phyloP scores from a whole-genome alignment of 225 moss, liverwort and hornwort genomes.

The Ulota crispa region DNA sequence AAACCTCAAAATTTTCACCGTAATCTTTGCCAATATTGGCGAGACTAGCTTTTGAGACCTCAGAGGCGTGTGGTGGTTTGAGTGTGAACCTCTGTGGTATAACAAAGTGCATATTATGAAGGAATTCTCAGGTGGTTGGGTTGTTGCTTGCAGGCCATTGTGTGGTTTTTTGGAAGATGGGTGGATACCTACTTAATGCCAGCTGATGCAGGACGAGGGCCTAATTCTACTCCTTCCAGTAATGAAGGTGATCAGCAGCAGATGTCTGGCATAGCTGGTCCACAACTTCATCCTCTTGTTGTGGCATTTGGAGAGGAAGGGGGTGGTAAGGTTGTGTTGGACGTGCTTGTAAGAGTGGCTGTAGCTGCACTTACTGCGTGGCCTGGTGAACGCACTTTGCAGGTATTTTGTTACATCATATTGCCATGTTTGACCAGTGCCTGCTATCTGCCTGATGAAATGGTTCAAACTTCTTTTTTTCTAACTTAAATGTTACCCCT shows the following conservation, averaged over 20 bases:
- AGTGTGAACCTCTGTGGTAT: neutral
- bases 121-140: slow-evolving; percentile 31
- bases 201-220: slow-evolving; percentile 98
- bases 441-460: slow-evolving; percentile 5
- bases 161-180: slow-evolving; percentile 99
- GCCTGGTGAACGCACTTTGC: slow-evolving; percentile 96
- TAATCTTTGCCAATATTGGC: slow-evolving; percentile 1
- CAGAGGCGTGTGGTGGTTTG: neutral
- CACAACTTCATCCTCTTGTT: slow-evolving; percentile 77
- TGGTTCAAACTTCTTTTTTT: neutral
- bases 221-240: slow-evolving; percentile 97
- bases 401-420: slow-evolving; percentile 40
- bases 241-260: slow-evolving; percentile 92
- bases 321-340: slow-evolving; percentile 88
- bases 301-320: slow-evolving; percentile 97
- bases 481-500: neutral
- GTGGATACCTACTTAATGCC: slow-evolving; percentile 99
- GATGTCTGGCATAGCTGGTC: slow-evolving; percentile 67
- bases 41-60: neutral
- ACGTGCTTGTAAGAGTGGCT: slow-evolving; percentile 86
- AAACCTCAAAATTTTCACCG: neutral
- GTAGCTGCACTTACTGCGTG: slow-evolving; percentile 85
- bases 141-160: slow-evolving; percentile 79
- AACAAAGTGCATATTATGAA: slow-evolving; percentile 1
- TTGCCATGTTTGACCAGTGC: slow-evolving; percentile 6